phyloP scores from a whole-genome alignment of 805 yeast species.

The Schwanniomyces polymorphus region DNA sequence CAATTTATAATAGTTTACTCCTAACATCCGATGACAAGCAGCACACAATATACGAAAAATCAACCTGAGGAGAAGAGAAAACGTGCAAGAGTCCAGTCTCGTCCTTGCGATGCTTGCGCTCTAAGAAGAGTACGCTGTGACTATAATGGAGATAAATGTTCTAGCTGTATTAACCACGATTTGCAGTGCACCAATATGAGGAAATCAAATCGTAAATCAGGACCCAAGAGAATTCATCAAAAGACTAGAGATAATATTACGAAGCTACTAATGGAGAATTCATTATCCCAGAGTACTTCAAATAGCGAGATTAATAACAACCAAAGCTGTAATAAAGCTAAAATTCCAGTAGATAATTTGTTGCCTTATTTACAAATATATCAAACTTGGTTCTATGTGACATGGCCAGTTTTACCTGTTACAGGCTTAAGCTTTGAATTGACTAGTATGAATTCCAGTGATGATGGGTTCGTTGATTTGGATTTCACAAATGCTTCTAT shows the following conservation, averaged over 20 bases:
- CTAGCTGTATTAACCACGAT: background rate
- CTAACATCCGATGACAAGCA: too few species aligned
- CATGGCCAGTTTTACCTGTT: conserved; percentile 39
- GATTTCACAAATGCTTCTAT: conserved; percentile 14
- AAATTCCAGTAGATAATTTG: conserved; percentile 16
- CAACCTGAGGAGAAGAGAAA: too few species aligned
- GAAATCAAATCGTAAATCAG: conserved; percentile 19
- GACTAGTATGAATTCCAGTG: background rate
- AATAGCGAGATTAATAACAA: too few species aligned
- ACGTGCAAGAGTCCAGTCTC: background rate
- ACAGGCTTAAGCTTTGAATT: conserved; percentile 10
- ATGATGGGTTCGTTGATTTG: background rate
- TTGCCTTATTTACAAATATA: conserved; percentile 34
- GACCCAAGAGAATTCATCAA: conserved; percentile 32
- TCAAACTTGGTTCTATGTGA: conserved; percentile 42
- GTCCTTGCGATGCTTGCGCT: background rate
- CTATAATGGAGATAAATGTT: background rate
- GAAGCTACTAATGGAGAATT: too few species aligned
- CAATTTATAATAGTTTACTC: too few species aligned
- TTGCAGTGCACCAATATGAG: background rate
- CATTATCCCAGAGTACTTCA: background rate
- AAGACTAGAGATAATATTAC: conserved; percentile 19
- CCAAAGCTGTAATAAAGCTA: background rate
- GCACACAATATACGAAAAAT: too few species aligned
- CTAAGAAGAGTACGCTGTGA: background rate